phyloP scores from a whole-genome alignment of 1,284 basidiomycete genomes.

The Irpex rosettiformis region DNA sequence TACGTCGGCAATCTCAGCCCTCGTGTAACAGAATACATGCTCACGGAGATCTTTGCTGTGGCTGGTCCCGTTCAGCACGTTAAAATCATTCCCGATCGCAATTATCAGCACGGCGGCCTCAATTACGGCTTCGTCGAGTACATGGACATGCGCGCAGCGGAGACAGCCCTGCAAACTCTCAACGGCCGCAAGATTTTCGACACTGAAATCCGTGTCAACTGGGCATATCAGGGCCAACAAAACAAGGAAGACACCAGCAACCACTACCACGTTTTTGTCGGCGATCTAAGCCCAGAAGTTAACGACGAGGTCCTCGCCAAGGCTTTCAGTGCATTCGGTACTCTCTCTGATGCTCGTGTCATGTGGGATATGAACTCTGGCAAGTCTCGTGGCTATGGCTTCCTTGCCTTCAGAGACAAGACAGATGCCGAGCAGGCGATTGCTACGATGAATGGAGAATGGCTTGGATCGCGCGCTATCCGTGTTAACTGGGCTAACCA shows the following conservation, averaged over 20 bases:
- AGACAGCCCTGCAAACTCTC: slow-evolving; percentile 93
- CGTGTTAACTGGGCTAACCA: slow-evolving; percentile 99
- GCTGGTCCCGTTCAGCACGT: slow-evolving; percentile 94
- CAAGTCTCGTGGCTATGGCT: slow-evolving; percentile 93
- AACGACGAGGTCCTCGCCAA: slow-evolving; percentile 96
- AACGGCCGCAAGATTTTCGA: slow-evolving; percentile 99
- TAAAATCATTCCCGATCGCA: slow-evolving; percentile 98
- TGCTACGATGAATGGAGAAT: slow-evolving; percentile 98
- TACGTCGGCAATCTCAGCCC: slow-evolving; percentile 97
- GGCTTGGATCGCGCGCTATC: slow-evolving; percentile 95
- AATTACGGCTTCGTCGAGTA: slow-evolving; percentile 99
- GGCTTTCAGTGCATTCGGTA: slow-evolving; percentile 94
- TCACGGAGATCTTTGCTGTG: slow-evolving; percentile 95
- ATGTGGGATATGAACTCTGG: slow-evolving; percentile 99
- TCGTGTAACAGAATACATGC: slow-evolving; percentile 91
- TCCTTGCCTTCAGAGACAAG: slow-evolving; percentile 93
- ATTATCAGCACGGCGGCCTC: slow-evolving; percentile 95
- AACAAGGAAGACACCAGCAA: slow-evolving; percentile 95
- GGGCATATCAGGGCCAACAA: slow-evolving; percentile 96
- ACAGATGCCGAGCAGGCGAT: slow-evolving; percentile 98
- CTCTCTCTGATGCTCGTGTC: slow-evolving; percentile 93
- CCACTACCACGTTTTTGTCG: slow-evolving; percentile 98
- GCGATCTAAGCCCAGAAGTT: slow-evolving; percentile 96
- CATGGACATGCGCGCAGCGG: slow-evolving; percentile 95
- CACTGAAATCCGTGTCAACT: slow-evolving; percentile 95